Conservation (phyloP, 1,284 basidiomycete genomes). For the Ceratobasidium sp. region DNA sequence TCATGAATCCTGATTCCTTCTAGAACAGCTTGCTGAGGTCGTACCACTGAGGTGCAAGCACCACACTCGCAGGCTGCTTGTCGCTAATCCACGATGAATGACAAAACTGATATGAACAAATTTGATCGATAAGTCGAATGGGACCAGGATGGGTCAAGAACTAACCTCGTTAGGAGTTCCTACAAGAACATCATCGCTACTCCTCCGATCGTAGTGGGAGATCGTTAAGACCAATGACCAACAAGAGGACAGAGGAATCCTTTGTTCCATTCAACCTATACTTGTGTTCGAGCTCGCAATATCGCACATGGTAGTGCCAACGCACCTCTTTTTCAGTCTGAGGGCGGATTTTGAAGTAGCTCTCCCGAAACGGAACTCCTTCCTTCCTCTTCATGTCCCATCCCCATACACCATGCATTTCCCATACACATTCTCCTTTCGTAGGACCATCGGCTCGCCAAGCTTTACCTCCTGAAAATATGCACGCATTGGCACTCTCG, state of each 20-base stretch:
- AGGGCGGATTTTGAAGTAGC: slow-evolving; percentile 82
- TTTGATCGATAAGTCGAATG: background rate
- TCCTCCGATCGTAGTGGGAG: slow-evolving; percentile 57
- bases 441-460: slow-evolving; percentile 79
- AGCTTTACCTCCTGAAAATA: background rate
- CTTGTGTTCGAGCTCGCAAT: too few species aligned
- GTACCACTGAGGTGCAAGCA: slow-evolving; percentile 95
- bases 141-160: background rate
- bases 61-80: slow-evolving; percentile 72
- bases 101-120: slow-evolving; percentile 65
- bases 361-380: slow-evolving; percentile 81
- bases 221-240: slow-evolving; percentile 71
- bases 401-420: slow-evolving; percentile 92
- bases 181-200: slow-evolving; percentile 82
- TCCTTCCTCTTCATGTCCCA: slow-evolving; percentile 77
- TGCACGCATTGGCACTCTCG: background rate
- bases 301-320: too few species aligned
- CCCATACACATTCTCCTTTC: slow-evolving; percentile 80
- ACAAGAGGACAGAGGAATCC: slow-evolving; percentile 89
- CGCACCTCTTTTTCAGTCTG: slow-evolving; percentile 64
- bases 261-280: slow-evolving; percentile 80
- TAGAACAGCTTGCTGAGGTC: slow-evolving; percentile 85
- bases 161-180: slow-evolving; percentile 87
- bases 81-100: slow-evolving; percentile 75
- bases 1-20: slow-evolving; percentile 82